Evolutionary conservation across 805 yeast genomes (phyloP).

Genomic region (Kluyveromyces dobzhanskii): DNA sequence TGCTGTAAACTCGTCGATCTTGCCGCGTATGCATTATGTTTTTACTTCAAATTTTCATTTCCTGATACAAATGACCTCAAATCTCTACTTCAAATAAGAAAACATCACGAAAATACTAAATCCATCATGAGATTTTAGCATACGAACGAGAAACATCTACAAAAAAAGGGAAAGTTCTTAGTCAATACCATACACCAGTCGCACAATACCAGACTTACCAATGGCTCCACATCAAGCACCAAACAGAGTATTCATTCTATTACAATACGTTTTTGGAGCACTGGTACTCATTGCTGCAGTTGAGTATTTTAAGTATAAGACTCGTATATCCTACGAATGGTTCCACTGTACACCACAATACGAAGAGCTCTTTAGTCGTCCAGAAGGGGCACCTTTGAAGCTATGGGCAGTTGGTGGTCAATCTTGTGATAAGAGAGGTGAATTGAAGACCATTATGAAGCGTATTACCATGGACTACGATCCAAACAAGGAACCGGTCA

Average conservation of each 20-base stretch:
- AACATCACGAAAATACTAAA: too few species aligned
- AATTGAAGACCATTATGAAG: slow-evolving; percentile 33
- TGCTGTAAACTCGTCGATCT: too few species aligned
- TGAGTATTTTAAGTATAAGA: slow-evolving; percentile 36
- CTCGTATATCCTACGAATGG: slow-evolving; percentile 36
- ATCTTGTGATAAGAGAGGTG: slow-evolving; percentile 38
- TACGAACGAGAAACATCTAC: too few species aligned
- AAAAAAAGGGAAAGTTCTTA: too few species aligned
- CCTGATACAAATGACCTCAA: too few species aligned
- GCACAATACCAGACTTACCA: too few species aligned
- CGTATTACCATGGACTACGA: slow-evolving; percentile 33
- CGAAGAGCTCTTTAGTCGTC: slow-evolving; percentile 15
- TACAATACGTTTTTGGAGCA: slow-evolving; percentile 24
- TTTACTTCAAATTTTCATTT: too few species aligned
- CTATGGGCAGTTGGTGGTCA: slow-evolving; percentile 36
- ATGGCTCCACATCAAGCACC: background rate
- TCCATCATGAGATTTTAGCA: too few species aligned
- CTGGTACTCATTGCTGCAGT: slow-evolving; percentile 32
- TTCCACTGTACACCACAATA: slow-evolving; percentile 35
- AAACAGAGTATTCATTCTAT: slow-evolving; percentile 9
- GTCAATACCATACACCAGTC: too few species aligned
- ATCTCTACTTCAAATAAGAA: too few species aligned
- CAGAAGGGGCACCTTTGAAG: slow-evolving; percentile 23
- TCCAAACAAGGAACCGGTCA: slow-evolving; percentile 28
- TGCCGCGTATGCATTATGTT: too few species aligned